phyloP scores from a whole-genome alignment of 2,329 filamentous ascomycete genomes.

The Ceratocystis cubensis region DNA sequence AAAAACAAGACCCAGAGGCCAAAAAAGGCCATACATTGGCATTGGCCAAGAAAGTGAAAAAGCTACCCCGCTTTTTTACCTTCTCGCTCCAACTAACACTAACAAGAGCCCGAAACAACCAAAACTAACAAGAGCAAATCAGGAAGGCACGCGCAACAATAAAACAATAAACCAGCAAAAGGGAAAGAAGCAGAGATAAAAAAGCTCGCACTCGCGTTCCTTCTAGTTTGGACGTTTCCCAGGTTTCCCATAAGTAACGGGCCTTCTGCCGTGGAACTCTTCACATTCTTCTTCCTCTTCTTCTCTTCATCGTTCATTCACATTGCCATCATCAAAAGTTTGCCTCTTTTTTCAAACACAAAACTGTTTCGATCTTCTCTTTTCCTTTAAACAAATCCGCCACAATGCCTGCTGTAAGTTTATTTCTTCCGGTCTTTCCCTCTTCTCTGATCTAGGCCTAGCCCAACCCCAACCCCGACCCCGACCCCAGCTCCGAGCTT shows the following conservation, averaged over 20 bases:
- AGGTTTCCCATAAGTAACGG: not conserved
- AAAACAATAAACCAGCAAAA: not conserved
- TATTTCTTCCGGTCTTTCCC: not conserved
- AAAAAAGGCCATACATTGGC: too few species aligned
- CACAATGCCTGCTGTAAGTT: conserved; percentile 20
- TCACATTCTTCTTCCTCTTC: not conserved
- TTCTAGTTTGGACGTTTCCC: not conserved
- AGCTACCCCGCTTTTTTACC: not conserved
- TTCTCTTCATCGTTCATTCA: not conserved
- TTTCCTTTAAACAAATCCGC: not conserved
- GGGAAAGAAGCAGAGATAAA: not conserved
- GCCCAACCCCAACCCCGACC: too few species aligned
- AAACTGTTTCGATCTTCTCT: not conserved
- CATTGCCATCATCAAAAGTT: not conserved
- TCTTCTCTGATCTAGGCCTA: not conserved
- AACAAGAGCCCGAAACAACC: not conserved
- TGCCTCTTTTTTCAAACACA: not conserved
- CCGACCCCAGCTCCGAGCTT: not conserved
- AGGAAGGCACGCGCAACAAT: not conserved
- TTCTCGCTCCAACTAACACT: not conserved
- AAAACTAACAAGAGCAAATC: not conserved
- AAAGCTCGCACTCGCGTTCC: not conserved
- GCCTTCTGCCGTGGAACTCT: not conserved
- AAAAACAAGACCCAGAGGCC: too few species aligned
- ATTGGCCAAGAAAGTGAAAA: too few species aligned